phyloP scores from a whole-genome alignment of 192 early-diverging fungal genomes.

The Funneliformis mosseae region DNA sequence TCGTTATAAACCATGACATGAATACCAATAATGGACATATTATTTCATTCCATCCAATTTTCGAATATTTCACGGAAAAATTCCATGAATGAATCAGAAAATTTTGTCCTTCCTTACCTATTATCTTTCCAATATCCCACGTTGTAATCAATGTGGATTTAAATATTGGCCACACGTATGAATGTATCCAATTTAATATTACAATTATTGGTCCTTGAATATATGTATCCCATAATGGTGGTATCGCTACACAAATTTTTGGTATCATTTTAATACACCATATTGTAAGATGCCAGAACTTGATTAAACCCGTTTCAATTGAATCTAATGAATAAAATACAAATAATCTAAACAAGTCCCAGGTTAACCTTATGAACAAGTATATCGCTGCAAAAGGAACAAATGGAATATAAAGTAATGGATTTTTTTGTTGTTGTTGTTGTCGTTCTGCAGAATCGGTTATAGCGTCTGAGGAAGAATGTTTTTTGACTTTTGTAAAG shows the following conservation, averaged over 20 bases:
- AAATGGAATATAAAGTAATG: conserved; percentile 16
- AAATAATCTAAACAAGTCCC: conserved; percentile 19
- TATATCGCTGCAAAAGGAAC: conserved; percentile 26
- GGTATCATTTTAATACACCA: neutral
- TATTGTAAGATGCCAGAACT: neutral
- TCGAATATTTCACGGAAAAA: neutral
- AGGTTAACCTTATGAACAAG: conserved; percentile 5
- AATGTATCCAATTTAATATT: neutral
- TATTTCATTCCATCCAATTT: conserved; percentile 16
- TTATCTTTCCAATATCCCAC: neutral
- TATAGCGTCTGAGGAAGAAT: neutral
- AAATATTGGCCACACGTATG: conserved; percentile 5
- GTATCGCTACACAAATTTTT: neutral
- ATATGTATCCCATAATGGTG: neutral
- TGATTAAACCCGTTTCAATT: neutral
- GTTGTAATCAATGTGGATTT: neutral
- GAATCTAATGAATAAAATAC: conserved; percentile 34
- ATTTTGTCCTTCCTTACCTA: neutral
- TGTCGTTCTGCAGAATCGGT: neutral
- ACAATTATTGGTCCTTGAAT: neutral
- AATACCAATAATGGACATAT: neutral
- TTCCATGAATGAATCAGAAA: neutral
- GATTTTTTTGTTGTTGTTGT: neutral
- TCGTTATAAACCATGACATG: neutral
- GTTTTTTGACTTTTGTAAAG: neutral